These are phyloP conservation scores for Hypoxylon sp. DNA, from an alignment of 2,329 filamentous ascomycete species.

Conservation along the genomic window DNA sequence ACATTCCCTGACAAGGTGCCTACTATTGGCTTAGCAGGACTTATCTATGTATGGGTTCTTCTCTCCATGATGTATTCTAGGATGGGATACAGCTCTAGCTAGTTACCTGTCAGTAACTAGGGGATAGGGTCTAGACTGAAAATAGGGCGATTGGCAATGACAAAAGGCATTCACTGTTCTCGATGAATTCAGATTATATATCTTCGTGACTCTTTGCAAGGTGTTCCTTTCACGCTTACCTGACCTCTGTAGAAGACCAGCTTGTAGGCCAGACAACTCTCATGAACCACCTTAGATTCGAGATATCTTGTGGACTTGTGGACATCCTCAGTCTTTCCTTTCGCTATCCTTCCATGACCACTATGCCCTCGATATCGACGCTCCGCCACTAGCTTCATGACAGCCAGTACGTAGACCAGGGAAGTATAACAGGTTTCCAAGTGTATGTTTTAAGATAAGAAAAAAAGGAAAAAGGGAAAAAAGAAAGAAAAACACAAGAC, in stretches of 20 bases:
- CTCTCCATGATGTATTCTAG: conserved; percentile 7
- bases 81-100: conserved; percentile 17
- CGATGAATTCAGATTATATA: conserved; percentile 11
- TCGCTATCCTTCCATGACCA: too few species aligned
- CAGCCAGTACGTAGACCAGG: background rate
- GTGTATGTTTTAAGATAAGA: background rate
- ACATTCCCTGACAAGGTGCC: conserved; percentile 8
- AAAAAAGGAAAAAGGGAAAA: too few species aligned
- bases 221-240: too few species aligned
- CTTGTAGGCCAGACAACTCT: background rate
- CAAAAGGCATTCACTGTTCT: conserved; percentile 18
- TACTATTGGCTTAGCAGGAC: background rate
- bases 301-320: background rate
- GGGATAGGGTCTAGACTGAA: conserved; percentile 26
- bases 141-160: conserved; percentile 14
- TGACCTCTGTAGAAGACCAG: background rate
- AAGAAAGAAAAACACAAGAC: too few species aligned
- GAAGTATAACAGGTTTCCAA: background rate
- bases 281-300: background rate
- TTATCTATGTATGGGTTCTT: conserved; percentile 20
- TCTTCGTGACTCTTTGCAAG: background rate
- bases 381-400: background rate
- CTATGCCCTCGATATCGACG: background rate
- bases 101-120: background rate
- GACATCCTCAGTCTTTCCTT: too few species aligned